Conservation (phyloP, 2,329 filamentous ascomycete species). For the Xylaria sp. region DNA sequence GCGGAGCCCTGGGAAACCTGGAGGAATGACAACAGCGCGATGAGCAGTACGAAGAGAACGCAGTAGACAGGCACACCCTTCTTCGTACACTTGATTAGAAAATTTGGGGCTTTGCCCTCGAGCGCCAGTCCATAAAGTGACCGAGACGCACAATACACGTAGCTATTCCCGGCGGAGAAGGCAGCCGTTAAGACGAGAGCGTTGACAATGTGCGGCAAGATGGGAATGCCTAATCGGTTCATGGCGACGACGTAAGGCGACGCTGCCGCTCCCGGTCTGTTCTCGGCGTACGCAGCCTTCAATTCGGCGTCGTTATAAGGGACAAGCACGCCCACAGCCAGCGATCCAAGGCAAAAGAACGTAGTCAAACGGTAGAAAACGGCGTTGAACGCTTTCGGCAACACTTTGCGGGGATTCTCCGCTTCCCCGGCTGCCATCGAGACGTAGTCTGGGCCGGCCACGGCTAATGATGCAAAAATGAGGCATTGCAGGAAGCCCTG, state of each 20-base stretch:
- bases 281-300: constrained; percentile 67
- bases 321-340: constrained; percentile 78
- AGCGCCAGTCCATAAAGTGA: constrained; percentile 75
- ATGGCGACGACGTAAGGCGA: constrained; percentile 77
- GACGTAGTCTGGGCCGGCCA: constrained; percentile 70
- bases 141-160: constrained; percentile 74
- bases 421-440: constrained; percentile 74
- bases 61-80: constrained; percentile 80
- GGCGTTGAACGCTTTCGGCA: constrained; percentile 80
- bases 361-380: constrained; percentile 81
- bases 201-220: constrained; percentile 78
- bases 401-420: constrained; percentile 73
- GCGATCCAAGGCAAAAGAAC: constrained; percentile 80
- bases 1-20: constrained; percentile 74
- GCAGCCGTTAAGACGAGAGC: constrained; percentile 76
- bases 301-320: constrained; percentile 74
- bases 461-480: constrained; percentile 75
- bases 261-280: constrained; percentile 73
- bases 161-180: constrained; percentile 75
- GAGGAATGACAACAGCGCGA: constrained; percentile 78
- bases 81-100: constrained; percentile 70
- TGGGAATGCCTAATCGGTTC: constrained; percentile 70
- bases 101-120: constrained; percentile 72
- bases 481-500: constrained; percentile 81
- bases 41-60: constrained; percentile 71